Base-by-base conservation (phyloP, 1,284 basidiomycete species). In the Stereum hirsutum region DNA sequence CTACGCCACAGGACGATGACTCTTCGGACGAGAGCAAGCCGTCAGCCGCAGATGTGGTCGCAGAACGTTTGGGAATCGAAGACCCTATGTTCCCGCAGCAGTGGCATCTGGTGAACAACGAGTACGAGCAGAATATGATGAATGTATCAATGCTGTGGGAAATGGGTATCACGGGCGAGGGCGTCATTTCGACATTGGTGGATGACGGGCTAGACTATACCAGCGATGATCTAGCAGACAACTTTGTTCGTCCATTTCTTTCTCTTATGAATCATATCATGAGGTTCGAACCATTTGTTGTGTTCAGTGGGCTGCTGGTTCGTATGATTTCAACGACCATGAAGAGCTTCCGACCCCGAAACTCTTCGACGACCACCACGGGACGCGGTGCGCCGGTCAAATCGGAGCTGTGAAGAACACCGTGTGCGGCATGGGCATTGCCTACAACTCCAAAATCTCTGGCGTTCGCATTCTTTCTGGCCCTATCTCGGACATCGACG, bases 281-380 rank as follows among this genome's bases (percentile, higher is more conserved):
- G 39, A 44, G 41, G 14, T 5, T 5, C 4, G 28, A 4, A 21
- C 19, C 14, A 11, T 19, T n/a, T 14, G 19, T 28, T 14, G 38
- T 24, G 25, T 28, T 1, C 54, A 96, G 91, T 91, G 86, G 57
- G 80, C 86, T 7, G 82, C 79, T 33, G 85, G 94, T 45, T 98
- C 94, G 0, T 92, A 93, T 61, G 95, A 99, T 63, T 99, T 93
- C 63, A 99, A 99, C 61, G 90, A 96, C 57, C 92, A 99, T 59
- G 81, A 79, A 27, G 70, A 80, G 7, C 69, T 97, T 8, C 96
- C 96, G 4, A 85, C 84, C 33, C 96, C 96, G 0, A 77, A 85
- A 41, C 78, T 96, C 37, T 74, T 73, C 20, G 94, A 99, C 53
- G 96, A 99, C 57, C 89, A 91, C 59, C 96, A 99, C 59, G 96